Evolutionary conservation across 371 early-diverging fungal species (phyloP).

Genomic region (Syncephalastrum contaminatum): DNA sequence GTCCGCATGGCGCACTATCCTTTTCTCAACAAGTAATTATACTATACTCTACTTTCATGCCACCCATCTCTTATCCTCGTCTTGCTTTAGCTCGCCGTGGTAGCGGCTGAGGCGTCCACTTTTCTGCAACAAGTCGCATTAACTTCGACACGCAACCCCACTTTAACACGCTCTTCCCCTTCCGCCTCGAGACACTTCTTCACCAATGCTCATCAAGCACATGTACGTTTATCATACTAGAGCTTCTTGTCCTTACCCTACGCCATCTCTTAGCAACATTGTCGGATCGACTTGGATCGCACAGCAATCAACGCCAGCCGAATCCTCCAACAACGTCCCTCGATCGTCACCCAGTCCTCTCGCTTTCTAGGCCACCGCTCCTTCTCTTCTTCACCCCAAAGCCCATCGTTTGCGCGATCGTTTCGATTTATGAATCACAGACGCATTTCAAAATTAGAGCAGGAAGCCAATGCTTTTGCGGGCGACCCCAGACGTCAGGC

Average conservation of each 20-base stretch:
- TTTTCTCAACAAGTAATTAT: slow-evolving; percentile 16
- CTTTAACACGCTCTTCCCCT: too few relatives aligned
- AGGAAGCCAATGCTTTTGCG: slow-evolving; percentile 60
- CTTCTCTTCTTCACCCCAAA: slow-evolving; percentile 8
- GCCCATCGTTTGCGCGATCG: slow-evolving; percentile 10
- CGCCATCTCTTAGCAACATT: slow-evolving; percentile 7
- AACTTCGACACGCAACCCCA: not conserved
- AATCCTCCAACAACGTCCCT: slow-evolving; percentile 6
- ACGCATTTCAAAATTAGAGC: slow-evolving; percentile 56
- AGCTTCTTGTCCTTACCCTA: not conserved
- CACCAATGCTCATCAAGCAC: too few relatives aligned
- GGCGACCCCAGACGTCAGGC: slow-evolving; percentile 61
- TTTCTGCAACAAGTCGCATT: slow-evolving; percentile 11
- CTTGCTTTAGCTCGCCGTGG: slow-evolving; percentile 13
- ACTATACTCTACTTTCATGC: not conserved
- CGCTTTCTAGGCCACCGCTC: not conserved
- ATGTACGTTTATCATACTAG: too few relatives aligned
- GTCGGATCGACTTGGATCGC: slow-evolving; percentile 4
- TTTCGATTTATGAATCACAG: slow-evolving; percentile 48
- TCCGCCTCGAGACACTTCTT: too few relatives aligned
- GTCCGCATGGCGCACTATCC: slow-evolving; percentile 11
- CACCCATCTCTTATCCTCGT: not conserved
- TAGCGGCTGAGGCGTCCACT: slow-evolving; percentile 16
- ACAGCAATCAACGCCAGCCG: slow-evolving; percentile 1
- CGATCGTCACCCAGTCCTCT: slow-evolving; percentile 5